A percentile compares a stretch with the other conserved stretches of the same genome.
phyloP scores from a whole-genome alignment of 192 early-diverging fungal genomes.

The Backusella mclennaniae region DNA sequence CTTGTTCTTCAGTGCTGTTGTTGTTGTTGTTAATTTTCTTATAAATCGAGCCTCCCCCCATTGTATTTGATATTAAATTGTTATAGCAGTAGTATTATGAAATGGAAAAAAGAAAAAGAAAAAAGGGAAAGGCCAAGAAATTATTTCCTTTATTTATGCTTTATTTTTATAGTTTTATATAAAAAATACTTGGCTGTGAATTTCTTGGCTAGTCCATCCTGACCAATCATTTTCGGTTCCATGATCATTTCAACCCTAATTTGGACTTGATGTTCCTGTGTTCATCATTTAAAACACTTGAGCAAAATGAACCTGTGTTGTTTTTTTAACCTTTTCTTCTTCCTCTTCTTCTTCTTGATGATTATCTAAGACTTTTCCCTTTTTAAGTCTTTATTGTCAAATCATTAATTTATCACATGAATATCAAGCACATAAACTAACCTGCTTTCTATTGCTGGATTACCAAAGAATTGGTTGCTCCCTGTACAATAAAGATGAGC shows the following conservation, averaged over 20 bases:
- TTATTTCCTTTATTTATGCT: constrained; percentile 2
- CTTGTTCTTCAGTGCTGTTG: too few relatives aligned
- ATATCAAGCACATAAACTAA: too few relatives aligned
- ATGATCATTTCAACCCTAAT: constrained; percentile 1
- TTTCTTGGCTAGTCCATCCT: background rate
- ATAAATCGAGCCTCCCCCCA: background rate
- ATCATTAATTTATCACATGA: too few relatives aligned
- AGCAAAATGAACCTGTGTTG: too few relatives aligned
- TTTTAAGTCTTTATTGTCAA: too few relatives aligned
- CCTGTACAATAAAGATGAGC: too few relatives aligned
- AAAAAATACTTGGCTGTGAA: constrained; percentile 4
- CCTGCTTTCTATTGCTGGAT: too few relatives aligned
- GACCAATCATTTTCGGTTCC: background rate
- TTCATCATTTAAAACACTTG: background rate
- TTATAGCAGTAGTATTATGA: background rate
- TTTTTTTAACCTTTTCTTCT: too few relatives aligned
- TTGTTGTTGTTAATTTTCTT: background rate
- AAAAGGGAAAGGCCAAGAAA: background rate
- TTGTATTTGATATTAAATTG: background rate
- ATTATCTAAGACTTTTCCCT: too few relatives aligned
- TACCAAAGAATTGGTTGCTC: too few relatives aligned
- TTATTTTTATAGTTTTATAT: background rate
- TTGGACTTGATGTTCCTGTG: background rate
- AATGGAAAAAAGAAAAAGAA: background rate
- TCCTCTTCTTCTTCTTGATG: too few relatives aligned